A percentile compares a stretch with the other conserved stretches of the same genome.
Conservation (phyloP, 2,329 filamentous ascomycete genomes). For the Colletotrichum sp. region DNA sequence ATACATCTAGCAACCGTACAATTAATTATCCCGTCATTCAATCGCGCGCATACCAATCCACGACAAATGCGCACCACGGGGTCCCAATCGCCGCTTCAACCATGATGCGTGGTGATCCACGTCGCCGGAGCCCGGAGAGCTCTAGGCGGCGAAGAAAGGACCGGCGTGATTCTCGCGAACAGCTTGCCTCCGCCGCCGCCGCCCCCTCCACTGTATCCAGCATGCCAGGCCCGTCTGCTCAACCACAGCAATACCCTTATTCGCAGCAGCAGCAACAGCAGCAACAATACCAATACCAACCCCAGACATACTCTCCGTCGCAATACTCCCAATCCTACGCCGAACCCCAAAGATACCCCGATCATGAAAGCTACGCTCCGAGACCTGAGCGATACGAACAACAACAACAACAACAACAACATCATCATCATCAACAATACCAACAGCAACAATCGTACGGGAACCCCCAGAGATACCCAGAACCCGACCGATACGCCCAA, state of each 20-base stretch:
- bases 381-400: slow-evolving; percentile 5
- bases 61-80: slow-evolving; percentile 17
- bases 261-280: neutral
- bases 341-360: slow-evolving; percentile 22
- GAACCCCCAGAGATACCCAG: slow-evolving; percentile 5
- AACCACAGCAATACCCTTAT: neutral
- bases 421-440: neutral
- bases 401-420: neutral
- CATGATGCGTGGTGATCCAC: slow-evolving; percentile 58
- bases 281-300: neutral
- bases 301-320: slow-evolving; percentile 22
- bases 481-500: slow-evolving; percentile 3
- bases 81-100: slow-evolving; percentile 27
- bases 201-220: neutral
- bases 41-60: neutral
- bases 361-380: neutral
- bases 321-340: slow-evolving; percentile 24
- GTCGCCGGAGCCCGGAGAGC: slow-evolving; percentile 61
- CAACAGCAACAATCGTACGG: neutral
- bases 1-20: neutral
- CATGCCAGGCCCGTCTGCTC: slow-evolving; percentile 3
- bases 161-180: slow-evolving; percentile 19
- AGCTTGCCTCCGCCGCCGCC: neutral
- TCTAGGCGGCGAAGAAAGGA: slow-evolving; percentile 50
- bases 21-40: neutral